phyloP scores from a whole-genome alignment of 345 rosid genomes.

The Camelina sativa region DNA sequence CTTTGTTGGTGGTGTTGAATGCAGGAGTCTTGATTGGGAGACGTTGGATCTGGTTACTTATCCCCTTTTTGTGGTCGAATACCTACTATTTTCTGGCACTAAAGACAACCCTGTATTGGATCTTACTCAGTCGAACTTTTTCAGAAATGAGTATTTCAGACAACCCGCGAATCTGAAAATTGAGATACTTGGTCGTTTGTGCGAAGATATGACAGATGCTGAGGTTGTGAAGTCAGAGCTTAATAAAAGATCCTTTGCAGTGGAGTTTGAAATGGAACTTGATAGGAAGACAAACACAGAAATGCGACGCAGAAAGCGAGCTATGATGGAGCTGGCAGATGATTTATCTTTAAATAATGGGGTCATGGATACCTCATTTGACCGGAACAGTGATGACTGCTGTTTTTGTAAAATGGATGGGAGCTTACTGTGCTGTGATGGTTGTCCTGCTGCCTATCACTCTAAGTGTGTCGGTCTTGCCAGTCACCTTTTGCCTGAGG shows the following conservation, averaged over 20 bases:
- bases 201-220: conserved; percentile 78
- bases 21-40: conserved; percentile 95
- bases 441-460: conserved; percentile 99
- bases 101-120: conserved; percentile 58
- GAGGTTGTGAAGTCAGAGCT: conserved; percentile 80
- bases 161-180: conserved; percentile 69
- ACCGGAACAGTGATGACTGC: conserved; percentile 93
- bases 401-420: conserved; percentile 98
- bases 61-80: conserved; percentile 85
- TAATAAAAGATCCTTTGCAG: conserved; percentile 65
- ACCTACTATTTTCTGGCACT: conserved; percentile 69
- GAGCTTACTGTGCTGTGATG: conserved; percentile 92
- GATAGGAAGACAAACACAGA: conserved; percentile 59
- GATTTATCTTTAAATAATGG: conserved; percentile 61
- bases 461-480: conserved; percentile 92
- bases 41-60: conserved; percentile 78
- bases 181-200: conserved; percentile 73
- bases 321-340: conserved; percentile 51
- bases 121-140: conserved; percentile 60
- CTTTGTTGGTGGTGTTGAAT: conserved; percentile 44
- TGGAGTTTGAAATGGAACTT: conserved; percentile 68
- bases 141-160: conserved; percentile 69
- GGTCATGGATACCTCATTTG: conserved; percentile 56
- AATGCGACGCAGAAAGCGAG: conserved; percentile 60
- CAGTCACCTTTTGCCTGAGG: conserved; percentile 83